phyloP scores from a whole-genome alignment of 805 yeast species.

The Saccharomyces paradoxus region DNA sequence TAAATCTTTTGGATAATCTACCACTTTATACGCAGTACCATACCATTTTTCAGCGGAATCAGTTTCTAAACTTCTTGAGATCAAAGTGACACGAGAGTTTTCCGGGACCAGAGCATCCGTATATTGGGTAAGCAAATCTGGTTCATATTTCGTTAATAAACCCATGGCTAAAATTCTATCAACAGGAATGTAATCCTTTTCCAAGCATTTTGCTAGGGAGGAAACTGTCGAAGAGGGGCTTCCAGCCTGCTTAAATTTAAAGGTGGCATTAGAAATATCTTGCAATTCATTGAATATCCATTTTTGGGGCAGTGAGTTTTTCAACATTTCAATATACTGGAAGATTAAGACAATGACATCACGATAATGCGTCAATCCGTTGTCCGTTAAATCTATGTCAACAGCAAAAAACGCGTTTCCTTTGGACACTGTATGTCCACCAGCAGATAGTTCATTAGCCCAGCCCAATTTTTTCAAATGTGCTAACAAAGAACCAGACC shows the following conservation, averaged over 20 bases:
- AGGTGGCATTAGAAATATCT: constrained; percentile 58
- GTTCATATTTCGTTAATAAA: constrained; percentile 52
- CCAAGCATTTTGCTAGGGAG: constrained; percentile 51
- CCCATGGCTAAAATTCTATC: constrained; percentile 50
- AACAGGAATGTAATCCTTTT: constrained; percentile 54
- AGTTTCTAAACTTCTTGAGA: constrained; percentile 45
- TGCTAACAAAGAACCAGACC: constrained; percentile 72
- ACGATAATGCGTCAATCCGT: constrained; percentile 59
- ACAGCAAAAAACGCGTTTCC: constrained; percentile 63
- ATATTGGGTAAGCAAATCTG: constrained; percentile 43
- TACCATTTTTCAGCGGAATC: constrained; percentile 72
- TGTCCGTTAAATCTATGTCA: constrained; percentile 65
- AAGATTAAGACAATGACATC: constrained; percentile 53
- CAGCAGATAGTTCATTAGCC: constrained; percentile 75
- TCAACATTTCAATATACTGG: constrained; percentile 63
- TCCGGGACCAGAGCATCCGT: constrained; percentile 43
- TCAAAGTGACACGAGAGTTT: constrained; percentile 53
- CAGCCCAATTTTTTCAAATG: constrained; percentile 64
- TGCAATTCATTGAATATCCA: constrained; percentile 77
- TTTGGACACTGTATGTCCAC: constrained; percentile 55
- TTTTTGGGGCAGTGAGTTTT: constrained; percentile 51
- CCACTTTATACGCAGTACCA: constrained; percentile 67
- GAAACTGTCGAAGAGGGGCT: constrained; percentile 70
- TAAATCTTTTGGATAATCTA: constrained; percentile 37
- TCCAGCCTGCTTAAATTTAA: constrained; percentile 73